Conservation (phyloP, 768 basidiomycete species). For the Krasilnikovozyma curviuscula region DNA sequence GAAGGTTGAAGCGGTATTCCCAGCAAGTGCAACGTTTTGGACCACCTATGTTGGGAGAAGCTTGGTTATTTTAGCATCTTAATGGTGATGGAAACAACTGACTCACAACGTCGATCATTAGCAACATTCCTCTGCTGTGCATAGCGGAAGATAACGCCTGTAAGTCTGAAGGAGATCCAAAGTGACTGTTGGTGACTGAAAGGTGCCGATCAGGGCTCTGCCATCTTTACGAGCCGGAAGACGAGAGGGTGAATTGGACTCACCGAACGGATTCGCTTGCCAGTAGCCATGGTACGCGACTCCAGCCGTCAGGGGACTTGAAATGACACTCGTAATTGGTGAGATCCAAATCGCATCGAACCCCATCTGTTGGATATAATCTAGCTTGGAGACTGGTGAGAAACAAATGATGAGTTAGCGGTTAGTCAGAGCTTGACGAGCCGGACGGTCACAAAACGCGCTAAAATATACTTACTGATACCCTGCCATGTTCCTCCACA, state of each 20-base stretch:
- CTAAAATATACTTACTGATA: not conserved
- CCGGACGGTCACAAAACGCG: not conserved
- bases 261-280: constrained; percentile 18
- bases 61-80: not conserved
- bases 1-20: constrained; percentile 27
- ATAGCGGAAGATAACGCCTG: constrained; percentile 2
- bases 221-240: not conserved
- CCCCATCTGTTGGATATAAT: constrained; percentile 11
- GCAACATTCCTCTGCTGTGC: constrained; percentile 7
- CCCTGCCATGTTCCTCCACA: constrained; percentile 4
- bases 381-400: constrained; percentile 1
- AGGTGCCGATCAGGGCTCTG: not conserved
- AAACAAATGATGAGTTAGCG: not conserved
- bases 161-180: not conserved
- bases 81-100: not conserved
- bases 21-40: constrained; percentile 9
- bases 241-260: not conserved
- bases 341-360: constrained; percentile 11
- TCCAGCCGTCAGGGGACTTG: constrained; percentile 41
- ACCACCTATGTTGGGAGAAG: not conserved
- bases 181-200: not conserved
- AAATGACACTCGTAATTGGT: constrained; percentile 40
- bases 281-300: constrained; percentile 82
- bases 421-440: not conserved
- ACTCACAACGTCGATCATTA: constrained; percentile 2